Evolutionary conservation across 2,329 filamentous ascomycete genomes (phyloP).

Genomic region (Stemphylium vesicarium): DNA sequence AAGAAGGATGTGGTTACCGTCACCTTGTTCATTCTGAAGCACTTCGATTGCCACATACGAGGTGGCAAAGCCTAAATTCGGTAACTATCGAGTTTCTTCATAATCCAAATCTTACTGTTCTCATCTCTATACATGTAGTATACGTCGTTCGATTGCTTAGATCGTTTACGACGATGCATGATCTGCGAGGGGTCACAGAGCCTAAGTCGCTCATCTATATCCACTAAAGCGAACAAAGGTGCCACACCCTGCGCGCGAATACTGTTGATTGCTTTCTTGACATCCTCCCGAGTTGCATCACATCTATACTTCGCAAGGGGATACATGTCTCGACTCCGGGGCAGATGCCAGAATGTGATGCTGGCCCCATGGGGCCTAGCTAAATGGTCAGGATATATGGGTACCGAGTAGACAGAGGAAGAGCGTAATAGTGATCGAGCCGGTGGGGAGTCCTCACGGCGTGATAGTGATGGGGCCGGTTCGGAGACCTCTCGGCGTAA

Average conservation of each 20-base stretch:
- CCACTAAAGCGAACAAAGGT: constrained; percentile 13
- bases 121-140: constrained; percentile 6
- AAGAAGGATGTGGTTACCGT: background rate
- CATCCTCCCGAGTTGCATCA: background rate
- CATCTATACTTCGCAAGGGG: background rate
- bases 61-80: background rate
- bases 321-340: background rate
- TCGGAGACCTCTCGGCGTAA: too few species aligned
- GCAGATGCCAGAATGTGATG: constrained; percentile 9
- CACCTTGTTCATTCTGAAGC: background rate
- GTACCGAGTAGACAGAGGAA: constrained; percentile 2
- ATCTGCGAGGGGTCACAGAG: background rate
- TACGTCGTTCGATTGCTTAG: background rate
- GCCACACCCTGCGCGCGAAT: background rate
- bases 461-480: too few species aligned
- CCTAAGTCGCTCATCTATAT: constrained; percentile 2
- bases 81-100: background rate
- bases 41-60: background rate
- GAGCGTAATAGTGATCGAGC: background rate
- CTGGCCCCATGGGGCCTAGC: background rate
- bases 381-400: background rate
- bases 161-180: background rate
- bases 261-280: background rate
- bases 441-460: background rate
- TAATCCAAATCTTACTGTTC: constrained; percentile 3